A percentile compares a stretch with the other conserved stretches of the same genome.
Evolutionary conservation across 768 basidiomycete genomes (phyloP).

Genomic region (Kwoniella shandongensis): DNA sequence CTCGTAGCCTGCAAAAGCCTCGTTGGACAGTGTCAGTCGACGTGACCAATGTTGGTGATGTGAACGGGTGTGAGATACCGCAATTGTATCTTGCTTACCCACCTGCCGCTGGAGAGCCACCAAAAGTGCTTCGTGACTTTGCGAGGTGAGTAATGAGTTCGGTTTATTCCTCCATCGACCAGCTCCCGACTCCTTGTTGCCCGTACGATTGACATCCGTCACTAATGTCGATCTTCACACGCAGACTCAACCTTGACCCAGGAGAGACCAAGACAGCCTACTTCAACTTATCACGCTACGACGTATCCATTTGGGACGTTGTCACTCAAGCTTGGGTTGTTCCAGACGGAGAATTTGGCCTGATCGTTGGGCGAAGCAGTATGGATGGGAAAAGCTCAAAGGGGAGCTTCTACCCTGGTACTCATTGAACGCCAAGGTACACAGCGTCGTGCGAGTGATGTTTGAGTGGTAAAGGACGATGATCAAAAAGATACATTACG

Average conservation of each 20-base stretch:
- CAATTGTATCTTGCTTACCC: slow-evolving; percentile 50
- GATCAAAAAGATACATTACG: too few relatives aligned
- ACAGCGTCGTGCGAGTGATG: too few relatives aligned
- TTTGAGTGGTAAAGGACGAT: too few relatives aligned
- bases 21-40: slow-evolving; percentile 43
- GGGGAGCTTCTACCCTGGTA: slow-evolving; percentile 16
- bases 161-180: background rate
- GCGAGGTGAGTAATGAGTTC: slow-evolving; percentile 8
- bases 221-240: background rate
- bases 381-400: slow-evolving; percentile 27
- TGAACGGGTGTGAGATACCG: slow-evolving; percentile 51
- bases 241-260: slow-evolving; percentile 45
- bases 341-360: slow-evolving; percentile 39
- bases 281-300: slow-evolving; percentile 48
- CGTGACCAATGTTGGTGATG: slow-evolving; percentile 45
- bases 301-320: slow-evolving; percentile 51
- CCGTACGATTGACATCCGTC: too few relatives aligned
- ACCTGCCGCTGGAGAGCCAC: slow-evolving; percentile 38
- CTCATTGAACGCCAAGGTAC: slow-evolving; percentile 2
- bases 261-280: slow-evolving; percentile 32
- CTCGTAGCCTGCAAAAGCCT: slow-evolving; percentile 38
- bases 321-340: slow-evolving; percentile 44
- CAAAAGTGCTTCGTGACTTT: slow-evolving; percentile 46
- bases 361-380: slow-evolving; percentile 40
- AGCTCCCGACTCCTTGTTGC: too few relatives aligned